phyloP scores from a whole-genome alignment of 2,329 filamentous ascomycete species.

The Cadophora malorum region DNA sequence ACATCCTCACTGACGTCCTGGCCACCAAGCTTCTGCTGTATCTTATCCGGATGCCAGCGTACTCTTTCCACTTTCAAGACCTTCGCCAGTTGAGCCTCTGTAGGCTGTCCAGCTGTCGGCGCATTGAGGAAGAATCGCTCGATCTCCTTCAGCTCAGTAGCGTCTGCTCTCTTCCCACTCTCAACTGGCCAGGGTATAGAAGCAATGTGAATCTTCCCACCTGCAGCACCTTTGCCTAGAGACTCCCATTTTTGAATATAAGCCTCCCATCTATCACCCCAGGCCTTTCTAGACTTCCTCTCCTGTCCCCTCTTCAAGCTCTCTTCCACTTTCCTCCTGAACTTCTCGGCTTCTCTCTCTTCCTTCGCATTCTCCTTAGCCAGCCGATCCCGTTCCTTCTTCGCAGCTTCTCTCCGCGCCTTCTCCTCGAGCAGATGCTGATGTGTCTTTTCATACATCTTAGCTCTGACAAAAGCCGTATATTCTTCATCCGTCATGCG shows the following conservation, averaged over 20 bases:
- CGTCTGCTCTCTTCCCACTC: slow-evolving; percentile 60
- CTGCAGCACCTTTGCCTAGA: slow-evolving; percentile 47
- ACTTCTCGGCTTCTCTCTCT: slow-evolving; percentile 49
- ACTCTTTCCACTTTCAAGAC: slow-evolving; percentile 84
- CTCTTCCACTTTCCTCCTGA: slow-evolving; percentile 71
- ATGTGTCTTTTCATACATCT: slow-evolving; percentile 97
- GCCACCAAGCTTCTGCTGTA: slow-evolving; percentile 85
- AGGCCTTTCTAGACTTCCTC: slow-evolving; percentile 56
- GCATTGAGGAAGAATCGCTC: slow-evolving; percentile 66
- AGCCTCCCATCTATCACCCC: slow-evolving; percentile 65
- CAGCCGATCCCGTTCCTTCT: slow-evolving; percentile 54
- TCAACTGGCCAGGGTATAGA: slow-evolving; percentile 70
- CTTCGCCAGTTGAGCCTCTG: slow-evolving; percentile 50
- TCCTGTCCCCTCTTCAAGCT: slow-evolving; percentile 72
- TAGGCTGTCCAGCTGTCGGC: slow-evolving; percentile 46
- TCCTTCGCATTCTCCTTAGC: slow-evolving; percentile 48
- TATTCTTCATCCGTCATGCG: slow-evolving; percentile 95
- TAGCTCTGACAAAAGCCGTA: slow-evolving; percentile 78
- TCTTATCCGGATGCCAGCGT: slow-evolving; percentile 97
- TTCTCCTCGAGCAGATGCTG: slow-evolving; percentile 82
- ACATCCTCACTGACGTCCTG: slow-evolving; percentile 71
- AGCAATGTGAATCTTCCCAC: slow-evolving; percentile 53
- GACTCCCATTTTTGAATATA: slow-evolving; percentile 71
- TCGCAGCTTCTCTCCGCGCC: slow-evolving; percentile 63
- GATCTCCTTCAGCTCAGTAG: slow-evolving; percentile 59